phyloP scores from a whole-genome alignment of 1,284 basidiomycete species.

The Naganishia sp. region DNA sequence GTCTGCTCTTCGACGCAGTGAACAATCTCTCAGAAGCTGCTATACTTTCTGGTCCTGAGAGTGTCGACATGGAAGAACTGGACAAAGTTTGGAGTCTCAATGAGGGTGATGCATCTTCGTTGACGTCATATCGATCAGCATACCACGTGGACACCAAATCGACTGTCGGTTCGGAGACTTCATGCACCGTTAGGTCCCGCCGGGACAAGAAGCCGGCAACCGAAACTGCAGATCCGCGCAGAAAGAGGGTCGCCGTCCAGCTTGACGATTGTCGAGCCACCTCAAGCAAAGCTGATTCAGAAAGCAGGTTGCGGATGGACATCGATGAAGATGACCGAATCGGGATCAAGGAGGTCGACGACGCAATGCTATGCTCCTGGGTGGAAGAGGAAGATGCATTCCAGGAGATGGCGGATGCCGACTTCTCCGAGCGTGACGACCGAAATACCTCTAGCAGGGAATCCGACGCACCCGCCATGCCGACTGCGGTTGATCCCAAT shows the following conservation, averaged over 20 bases:
- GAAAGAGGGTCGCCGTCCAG: no score
- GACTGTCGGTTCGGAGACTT: no score
- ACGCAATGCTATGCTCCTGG: slow-evolving; percentile 16
- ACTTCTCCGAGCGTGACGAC: background rate
- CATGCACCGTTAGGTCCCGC: no score
- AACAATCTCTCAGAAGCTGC: background rate
- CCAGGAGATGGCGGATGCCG: no score
- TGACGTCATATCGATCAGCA: background rate
- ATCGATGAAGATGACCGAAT: slow-evolving; percentile 15
- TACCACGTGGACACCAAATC: background rate
- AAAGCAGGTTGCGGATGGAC: background rate
- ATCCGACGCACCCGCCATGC: background rate
- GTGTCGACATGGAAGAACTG: slow-evolving; percentile 28
- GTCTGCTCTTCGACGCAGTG: background rate
- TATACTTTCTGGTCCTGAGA: slow-evolving; percentile 27
- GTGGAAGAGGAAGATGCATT: slow-evolving; percentile 1
- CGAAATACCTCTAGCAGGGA: no score
- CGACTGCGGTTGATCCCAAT: slow-evolving; percentile 5
- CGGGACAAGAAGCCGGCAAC: no score
- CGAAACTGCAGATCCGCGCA: no score
- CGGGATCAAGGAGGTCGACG: slow-evolving; percentile 26
- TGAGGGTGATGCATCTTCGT: no score
- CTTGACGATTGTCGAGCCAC: no score
- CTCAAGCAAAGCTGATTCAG: background rate
- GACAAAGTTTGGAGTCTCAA: slow-evolving; percentile 26